Base-by-base conservation (phyloP, 164 flowering plant species). In the Buxus sempervirens region DNA sequence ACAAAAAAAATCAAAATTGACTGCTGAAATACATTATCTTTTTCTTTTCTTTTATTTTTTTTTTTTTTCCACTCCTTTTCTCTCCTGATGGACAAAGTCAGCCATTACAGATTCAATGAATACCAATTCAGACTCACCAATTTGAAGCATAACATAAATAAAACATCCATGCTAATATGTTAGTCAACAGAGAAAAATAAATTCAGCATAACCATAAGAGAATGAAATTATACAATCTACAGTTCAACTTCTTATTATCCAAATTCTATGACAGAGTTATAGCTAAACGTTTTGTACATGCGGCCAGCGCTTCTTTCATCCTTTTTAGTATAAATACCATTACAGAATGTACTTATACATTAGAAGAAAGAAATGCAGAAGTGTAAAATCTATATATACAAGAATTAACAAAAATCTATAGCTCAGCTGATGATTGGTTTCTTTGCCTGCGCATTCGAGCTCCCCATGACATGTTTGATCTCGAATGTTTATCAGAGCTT, bases 391-490 rank as follows among this genome's bases (percentile, higher is more conserved):
- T 58, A 60, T 36, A 69, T 54, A 68, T 58, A 72, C 15, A 32
- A 21, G 28, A 38, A 6, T n/a, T 54, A 6, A 5, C 9, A 22
- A 21, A 14, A 60, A 60, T 36, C 49, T 65, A 75, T 70, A 41
- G 26, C 45, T 71, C 76, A 26, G 64, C 57, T 0, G 83, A 78
- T 15, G 76, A 71, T 63, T 77, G 81, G 3, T 77, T 80, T 72
- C 76, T 80, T 67, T 81, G 84, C 59, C 77, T 68, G 67, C 97
- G 93, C 96, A 94, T 84, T 66, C 87, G 79, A 67, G 95, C 97
- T 53, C 78, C 97, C 98, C 98, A 91, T 0, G 98, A 94, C 88
- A 82, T 76, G 74, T 82, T 81, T 21, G 70, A 81, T 20, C 70
- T 62, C 3, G 80, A 67, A 57, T 81, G 82, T 74, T 74, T 86